A percentile compares a stretch with the other conserved stretches of the same genome.
Conservation (phyloP, 768 basidiomycete species). For the Termitomyces sp. region DNA sequence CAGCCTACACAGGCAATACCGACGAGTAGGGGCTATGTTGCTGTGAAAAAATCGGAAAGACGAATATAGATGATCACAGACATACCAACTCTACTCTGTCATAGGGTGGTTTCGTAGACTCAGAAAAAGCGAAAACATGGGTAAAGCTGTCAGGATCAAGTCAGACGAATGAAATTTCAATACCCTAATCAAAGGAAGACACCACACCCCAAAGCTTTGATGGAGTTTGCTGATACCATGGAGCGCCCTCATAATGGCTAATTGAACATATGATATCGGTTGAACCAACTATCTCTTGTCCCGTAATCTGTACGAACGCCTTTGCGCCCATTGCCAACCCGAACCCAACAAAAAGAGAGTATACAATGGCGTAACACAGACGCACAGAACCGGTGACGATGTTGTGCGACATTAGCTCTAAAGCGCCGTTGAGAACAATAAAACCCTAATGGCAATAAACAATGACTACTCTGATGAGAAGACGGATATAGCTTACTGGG, state of each 20-base stretch:
- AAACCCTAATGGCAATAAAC: constrained; percentile 35
- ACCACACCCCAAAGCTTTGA: constrained; percentile 65
- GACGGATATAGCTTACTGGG: constrained; percentile 39
- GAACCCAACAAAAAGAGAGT: constrained; percentile 75
- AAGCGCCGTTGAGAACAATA: constrained; percentile 63
- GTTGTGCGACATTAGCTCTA: constrained; percentile 76
- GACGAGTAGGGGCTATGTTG: constrained; percentile 21
- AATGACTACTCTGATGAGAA: constrained; percentile 10
- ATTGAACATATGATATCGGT: constrained; percentile 38
- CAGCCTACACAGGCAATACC: constrained; percentile 65
- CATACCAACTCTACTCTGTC: constrained; percentile 48
- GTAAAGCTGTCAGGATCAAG: constrained; percentile 44
- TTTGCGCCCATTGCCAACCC: constrained; percentile 59
- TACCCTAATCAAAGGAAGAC: not conserved
- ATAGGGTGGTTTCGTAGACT: constrained; percentile 58
- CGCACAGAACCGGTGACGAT: constrained; percentile 83
- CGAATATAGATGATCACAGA: not conserved
- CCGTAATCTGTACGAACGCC: not conserved
- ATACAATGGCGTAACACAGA: constrained; percentile 73
- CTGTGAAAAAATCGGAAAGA: not conserved
- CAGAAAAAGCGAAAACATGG: constrained; percentile 60
- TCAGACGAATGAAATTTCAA: not conserved
- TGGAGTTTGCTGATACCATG: constrained; percentile 74
- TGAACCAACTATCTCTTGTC: not conserved
- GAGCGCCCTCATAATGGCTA: constrained; percentile 49